phyloP scores from a whole-genome alignment of 352 stramenopile species.

The Saprolegnia diclina region DNA sequence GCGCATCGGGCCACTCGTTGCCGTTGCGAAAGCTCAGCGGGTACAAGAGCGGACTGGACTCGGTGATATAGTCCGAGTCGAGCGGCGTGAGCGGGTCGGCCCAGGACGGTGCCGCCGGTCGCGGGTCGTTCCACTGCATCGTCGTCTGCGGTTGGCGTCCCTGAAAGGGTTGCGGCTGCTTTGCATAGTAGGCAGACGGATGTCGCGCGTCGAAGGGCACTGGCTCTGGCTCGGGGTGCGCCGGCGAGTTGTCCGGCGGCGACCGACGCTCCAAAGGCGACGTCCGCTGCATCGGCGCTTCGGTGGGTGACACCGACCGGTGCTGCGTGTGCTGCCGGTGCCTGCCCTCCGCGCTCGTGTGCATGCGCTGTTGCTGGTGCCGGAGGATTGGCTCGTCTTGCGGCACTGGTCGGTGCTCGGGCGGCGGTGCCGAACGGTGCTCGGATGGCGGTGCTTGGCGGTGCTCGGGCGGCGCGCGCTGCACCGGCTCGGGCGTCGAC shows the following conservation, averaged over 20 bases:
- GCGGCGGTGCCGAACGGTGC: not conserved
- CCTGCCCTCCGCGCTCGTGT: no score
- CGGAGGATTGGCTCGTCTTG: not conserved
- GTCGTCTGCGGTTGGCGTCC: not conserved
- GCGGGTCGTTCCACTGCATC: slow-evolving; percentile 5
- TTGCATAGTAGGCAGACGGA: no score
- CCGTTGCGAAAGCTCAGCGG: slow-evolving; percentile 62
- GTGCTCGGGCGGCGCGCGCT: not conserved
- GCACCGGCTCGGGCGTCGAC: not conserved
- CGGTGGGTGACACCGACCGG: no score
- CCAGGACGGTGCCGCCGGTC: not conserved
- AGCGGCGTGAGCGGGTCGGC: slow-evolving; percentile 2
- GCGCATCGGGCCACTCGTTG: slow-evolving; percentile 68
- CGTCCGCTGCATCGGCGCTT: no score
- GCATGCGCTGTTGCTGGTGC: not conserved
- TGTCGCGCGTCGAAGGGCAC: no score
- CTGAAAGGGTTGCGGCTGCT: not conserved
- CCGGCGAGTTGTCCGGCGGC: not conserved
- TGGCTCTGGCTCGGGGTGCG: not conserved
- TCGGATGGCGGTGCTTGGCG: no score
- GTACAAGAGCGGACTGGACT: slow-evolving; percentile 59
- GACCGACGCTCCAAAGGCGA: no score
- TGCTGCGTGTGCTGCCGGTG: not conserved
- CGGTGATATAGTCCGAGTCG: slow-evolving; percentile 56
- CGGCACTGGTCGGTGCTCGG: not conserved